These are phyloP conservation scores for Jasminum sambac DNA, from an alignment of 257 asterid genomes.

Conservation along the genomic window DNA sequence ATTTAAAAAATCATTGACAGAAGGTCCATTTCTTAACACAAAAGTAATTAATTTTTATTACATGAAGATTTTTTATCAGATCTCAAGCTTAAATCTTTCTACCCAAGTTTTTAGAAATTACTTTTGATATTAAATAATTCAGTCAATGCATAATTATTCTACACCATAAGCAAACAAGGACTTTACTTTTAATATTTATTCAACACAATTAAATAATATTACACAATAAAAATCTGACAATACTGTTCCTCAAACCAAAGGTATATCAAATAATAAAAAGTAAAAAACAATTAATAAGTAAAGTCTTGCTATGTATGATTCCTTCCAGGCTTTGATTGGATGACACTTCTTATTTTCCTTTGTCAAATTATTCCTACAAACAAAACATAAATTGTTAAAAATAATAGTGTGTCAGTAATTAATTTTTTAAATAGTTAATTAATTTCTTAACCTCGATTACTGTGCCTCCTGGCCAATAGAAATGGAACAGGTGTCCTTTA, in stretches of 20 bases:
- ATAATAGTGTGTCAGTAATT: constrained; percentile 41
- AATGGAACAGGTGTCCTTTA: constrained; percentile 35
- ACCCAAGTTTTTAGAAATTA: neutral
- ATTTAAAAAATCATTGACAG: no score
- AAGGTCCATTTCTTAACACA: no score
- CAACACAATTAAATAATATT: constrained; percentile 7
- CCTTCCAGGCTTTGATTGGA: constrained; percentile 41
- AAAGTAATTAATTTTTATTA: no score
- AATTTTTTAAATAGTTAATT: constrained; percentile 26
- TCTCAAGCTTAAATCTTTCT: neutral
- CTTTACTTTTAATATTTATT: constrained; percentile 21
- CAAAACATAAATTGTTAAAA: constrained; percentile 26
- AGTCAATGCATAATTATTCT: constrained; percentile 10
- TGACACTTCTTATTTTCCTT: constrained; percentile 23
- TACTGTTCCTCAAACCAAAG: constrained; percentile 36
- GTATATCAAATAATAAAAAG: constrained; percentile 11
- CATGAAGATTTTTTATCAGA: no score
- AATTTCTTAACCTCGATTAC: constrained; percentile 29
- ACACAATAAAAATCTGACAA: constrained; percentile 47
- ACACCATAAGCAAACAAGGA: constrained; percentile 23
- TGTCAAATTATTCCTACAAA: constrained; percentile 30
- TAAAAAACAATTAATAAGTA: constrained; percentile 33
- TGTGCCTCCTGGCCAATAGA: constrained; percentile 33
- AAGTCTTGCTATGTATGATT: constrained; percentile 34
- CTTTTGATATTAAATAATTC: neutral